phyloP scores from a whole-genome alignment of 352 stramenopile species.

The Saprolegnia diclina region DNA sequence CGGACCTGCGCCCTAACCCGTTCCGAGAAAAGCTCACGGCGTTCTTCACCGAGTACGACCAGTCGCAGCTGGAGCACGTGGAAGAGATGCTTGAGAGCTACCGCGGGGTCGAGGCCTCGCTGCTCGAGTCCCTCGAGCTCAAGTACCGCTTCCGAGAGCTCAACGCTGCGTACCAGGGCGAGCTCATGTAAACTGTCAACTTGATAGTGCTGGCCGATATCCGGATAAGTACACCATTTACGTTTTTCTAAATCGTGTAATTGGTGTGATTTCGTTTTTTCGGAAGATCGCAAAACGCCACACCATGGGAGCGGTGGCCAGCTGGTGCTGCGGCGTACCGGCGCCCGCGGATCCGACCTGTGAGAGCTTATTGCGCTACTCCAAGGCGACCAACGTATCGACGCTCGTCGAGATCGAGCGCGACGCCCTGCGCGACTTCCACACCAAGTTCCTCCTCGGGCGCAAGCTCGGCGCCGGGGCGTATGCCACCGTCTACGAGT shows the following conservation, averaged over 20 bases:
- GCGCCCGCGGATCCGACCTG: too few relatives aligned
- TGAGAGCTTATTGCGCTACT: background rate
- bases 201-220: too few relatives aligned
- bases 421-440: constrained; percentile 16
- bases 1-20: constrained; percentile 30
- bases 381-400: background rate
- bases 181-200: background rate
- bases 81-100: constrained; percentile 77
- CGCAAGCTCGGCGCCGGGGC: constrained; percentile 79
- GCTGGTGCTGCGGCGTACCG: too few relatives aligned
- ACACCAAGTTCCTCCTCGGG: constrained; percentile 37
- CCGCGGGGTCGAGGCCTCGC: constrained; percentile 55
- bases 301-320: too few relatives aligned
- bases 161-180: background rate
- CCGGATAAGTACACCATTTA: too few relatives aligned
- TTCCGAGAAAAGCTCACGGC: constrained; percentile 46
- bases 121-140: constrained; percentile 76
- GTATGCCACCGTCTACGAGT: constrained; percentile 81
- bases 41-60: constrained; percentile 63
- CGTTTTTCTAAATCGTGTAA: background rate
- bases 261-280: too few relatives aligned
- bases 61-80: constrained; percentile 53
- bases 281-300: too few relatives aligned
- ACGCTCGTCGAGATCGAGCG: constrained; percentile 13
- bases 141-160: constrained; percentile 79